Base-by-base conservation (phyloP, 2,329 filamentous ascomycete species). In the Albophoma yamanashiensis region DNA sequence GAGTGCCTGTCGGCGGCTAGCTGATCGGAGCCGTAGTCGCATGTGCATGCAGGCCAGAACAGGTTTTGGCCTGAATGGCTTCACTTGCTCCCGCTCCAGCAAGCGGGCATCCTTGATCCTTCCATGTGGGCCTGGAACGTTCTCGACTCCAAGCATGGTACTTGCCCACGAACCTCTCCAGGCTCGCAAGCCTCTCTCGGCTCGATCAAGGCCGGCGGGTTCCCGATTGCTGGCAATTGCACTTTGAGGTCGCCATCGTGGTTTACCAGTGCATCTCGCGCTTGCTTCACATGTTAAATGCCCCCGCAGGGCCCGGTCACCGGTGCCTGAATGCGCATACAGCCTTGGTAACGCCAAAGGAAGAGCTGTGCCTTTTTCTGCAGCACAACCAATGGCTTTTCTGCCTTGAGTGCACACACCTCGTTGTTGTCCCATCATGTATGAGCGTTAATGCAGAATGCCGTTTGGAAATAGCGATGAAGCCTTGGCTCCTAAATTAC, bases 51-150 rank as follows among this genome's bases (percentile, higher is more conserved):
- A 47, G 25, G 9, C 8, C 47, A 31, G 25, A 52, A 34, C 47
- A 52, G 47, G 47, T 50, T 50, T 50, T 31, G 25, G 15, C 45
- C 45, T 50, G 45, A 20, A 2, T 20, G 12, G 45, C 15, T 27
- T 47, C 45, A 25, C 43, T 47, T 14, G 43, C 14, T 14, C 14
- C 17, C 45, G 22, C 22, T 27, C 22, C 22, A 47, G 7, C 22
- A 4, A 22, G 45, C 45, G 22, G 45, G 45, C 15, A 14, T 15
- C 45, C 22, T 47, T 27, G 45, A 14, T 14, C 9, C n/a, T 22
- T 12, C 22, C 8, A 22, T 52, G 39, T 55, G 55, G 56, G 55
- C 53, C 47, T 58, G 43, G 59, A 60, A 56, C 50, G 59, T n/a
- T 58, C 59, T 60, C 36, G 56, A 56, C 47, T 58, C 20, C 25